A percentile compares a stretch with the other conserved stretches of the same genome.
Conservation (phyloP, 2,329 filamentous ascomycete species). For the Didymella exigua region DNA sequence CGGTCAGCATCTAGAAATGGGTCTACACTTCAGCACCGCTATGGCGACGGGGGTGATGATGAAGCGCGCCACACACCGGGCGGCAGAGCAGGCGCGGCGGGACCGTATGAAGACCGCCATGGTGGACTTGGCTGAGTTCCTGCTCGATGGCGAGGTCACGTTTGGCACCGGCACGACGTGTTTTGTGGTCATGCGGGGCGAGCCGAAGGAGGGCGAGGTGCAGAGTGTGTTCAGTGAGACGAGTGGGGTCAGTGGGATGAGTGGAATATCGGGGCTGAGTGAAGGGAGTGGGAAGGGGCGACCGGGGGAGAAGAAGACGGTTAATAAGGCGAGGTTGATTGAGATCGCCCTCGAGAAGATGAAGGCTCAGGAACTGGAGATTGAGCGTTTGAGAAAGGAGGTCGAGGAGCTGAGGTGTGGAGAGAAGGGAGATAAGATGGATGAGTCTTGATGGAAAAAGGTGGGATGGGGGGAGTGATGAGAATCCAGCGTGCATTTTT, state of each 20-base stretch:
- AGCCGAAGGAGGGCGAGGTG: slow-evolving; percentile 6
- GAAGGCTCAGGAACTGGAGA: slow-evolving; percentile 37
- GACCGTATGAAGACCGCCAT: slow-evolving; percentile 42
- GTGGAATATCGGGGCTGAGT: slow-evolving; percentile 5
- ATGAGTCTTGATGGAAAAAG: slow-evolving; percentile 22
- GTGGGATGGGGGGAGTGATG: neutral
- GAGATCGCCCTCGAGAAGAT: slow-evolving; percentile 43
- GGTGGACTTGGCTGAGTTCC: slow-evolving; percentile 37
- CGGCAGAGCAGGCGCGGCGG: slow-evolving; percentile 40
- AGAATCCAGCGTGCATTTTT: slow-evolving; percentile 8
- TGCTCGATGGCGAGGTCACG: slow-evolving; percentile 40
- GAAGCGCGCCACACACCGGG: slow-evolving; percentile 40
- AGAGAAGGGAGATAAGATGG: slow-evolving; percentile 26
- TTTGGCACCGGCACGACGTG: slow-evolving; percentile 40
- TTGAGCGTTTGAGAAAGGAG: slow-evolving; percentile 33
- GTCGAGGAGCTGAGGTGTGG: slow-evolving; percentile 27
- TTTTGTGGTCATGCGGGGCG: slow-evolving; percentile 36
- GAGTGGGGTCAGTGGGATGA: slow-evolving; percentile 6
- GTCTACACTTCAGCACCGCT: slow-evolving; percentile 39
- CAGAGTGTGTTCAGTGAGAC: slow-evolving; percentile 14
- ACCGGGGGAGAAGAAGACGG: slow-evolving; percentile 33
- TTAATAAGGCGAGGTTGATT: slow-evolving; percentile 39
- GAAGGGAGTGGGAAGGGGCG: slow-evolving; percentile 16
- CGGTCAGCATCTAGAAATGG: slow-evolving; percentile 40
- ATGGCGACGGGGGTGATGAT: slow-evolving; percentile 44